Evolutionary conservation across 257 asterid genomes (phyloP).

Genomic region (Capsicum chinense): DNA sequence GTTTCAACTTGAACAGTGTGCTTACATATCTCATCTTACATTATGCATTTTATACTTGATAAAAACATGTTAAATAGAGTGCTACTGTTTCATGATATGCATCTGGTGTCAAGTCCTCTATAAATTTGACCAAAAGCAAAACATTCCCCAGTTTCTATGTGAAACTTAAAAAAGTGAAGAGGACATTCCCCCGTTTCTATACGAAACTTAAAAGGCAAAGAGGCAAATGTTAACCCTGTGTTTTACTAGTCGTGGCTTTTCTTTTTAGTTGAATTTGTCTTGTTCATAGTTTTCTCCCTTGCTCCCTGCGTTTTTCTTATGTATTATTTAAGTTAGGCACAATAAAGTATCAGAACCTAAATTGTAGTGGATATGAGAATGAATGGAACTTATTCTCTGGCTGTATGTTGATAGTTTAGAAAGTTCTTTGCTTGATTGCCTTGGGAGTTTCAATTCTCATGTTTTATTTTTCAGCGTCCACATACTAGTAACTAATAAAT

Average conservation of each 20-base stretch:
- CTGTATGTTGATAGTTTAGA: not conserved
- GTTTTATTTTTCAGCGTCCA: not conserved
- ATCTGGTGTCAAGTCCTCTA: not conserved
- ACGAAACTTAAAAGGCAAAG: not conserved
- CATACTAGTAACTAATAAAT: not conserved
- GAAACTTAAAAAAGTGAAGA: no score
- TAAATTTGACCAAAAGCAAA: conserved; percentile 7
- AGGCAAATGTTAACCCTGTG: not conserved
- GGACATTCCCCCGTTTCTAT: not conserved
- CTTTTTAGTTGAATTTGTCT: not conserved
- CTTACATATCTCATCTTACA: not conserved
- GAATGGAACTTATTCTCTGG: not conserved
- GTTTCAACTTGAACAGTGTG: not conserved
- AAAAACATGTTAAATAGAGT: not conserved
- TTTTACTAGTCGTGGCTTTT: not conserved
- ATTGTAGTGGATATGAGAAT: not conserved
- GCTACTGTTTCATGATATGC: conserved; percentile 9
- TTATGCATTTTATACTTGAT: not conserved
- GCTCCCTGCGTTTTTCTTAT: not conserved
- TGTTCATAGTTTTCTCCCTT: conserved; percentile 5
- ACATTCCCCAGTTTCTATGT: no score
- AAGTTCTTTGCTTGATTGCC: not conserved
- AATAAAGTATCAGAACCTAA: not conserved
- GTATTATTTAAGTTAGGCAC: not conserved
- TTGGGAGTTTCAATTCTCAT: not conserved